Conservation (phyloP, 192 early-diverging fungal species). For the Jimgerdemannia flammicorona region DNA sequence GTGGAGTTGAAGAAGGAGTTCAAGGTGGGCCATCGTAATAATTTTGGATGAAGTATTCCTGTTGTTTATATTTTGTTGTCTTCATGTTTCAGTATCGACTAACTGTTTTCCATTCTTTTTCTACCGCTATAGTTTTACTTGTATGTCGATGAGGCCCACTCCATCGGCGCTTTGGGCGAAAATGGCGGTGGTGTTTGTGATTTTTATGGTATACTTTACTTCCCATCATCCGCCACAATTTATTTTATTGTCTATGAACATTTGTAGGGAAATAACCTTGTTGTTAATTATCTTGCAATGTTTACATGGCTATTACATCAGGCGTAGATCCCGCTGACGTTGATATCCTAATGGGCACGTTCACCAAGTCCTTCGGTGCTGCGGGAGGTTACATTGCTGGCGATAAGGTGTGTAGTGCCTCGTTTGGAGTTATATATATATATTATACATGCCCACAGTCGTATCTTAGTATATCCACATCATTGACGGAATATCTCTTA, state of each 20-base stretch:
- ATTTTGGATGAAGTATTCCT: not conserved
- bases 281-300: not conserved
- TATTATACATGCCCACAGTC: too few relatives aligned
- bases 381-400: constrained; percentile 91
- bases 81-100: not conserved
- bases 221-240: not conserved
- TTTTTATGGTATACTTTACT: constrained; percentile 45
- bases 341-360: constrained; percentile 91
- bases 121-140: constrained; percentile 59
- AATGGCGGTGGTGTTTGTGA: constrained; percentile 90
- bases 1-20: constrained; percentile 77
- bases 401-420: constrained; percentile 27
- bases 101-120: not conserved
- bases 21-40: constrained; percentile 32
- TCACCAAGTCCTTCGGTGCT: constrained; percentile 90
- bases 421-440: not conserved
- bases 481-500: not conserved
- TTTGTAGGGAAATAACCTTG: not conserved
- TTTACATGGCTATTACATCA: not conserved
- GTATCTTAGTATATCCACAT: not conserved
- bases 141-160: constrained; percentile 91
- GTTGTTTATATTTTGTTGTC: not conserved
- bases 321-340: constrained; percentile 77
- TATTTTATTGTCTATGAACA: not conserved
- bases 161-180: constrained; percentile 84